Base-by-base conservation (phyloP, 257 asterid species). In the Solanum clarkiae region DNA sequence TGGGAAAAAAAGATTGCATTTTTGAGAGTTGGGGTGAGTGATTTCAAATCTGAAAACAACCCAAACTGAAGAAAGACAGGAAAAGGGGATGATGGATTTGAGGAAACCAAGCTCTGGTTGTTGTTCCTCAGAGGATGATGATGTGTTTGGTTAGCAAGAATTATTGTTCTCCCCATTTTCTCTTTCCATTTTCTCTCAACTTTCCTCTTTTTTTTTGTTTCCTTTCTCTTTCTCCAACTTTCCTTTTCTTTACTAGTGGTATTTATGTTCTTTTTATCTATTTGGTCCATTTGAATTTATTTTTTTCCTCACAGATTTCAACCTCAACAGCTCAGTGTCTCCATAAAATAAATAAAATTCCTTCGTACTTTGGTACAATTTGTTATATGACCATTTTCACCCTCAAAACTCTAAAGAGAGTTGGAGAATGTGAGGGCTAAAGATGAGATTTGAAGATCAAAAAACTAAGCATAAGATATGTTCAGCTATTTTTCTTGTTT, bases 41-140 rank as follows among this genome's bases (percentile, higher is more conserved):
- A 90, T 93, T 88, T 89, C 65, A 90, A 90, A 88, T 87, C 87
- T 89, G 87, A 86, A 86, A 85, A 86, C 84, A 86, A 86, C 40
- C 42, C 54, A 49, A 74, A 49, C 10, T 24, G 16, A 75, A 14
- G 60, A 44, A 53, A 75, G 62, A 49, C 87, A 74, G 71, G 88
- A 83, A 88, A 87, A 84, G 20, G 68, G 84, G 59, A 83, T 84
- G 85, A 60, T 86, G 72, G 77, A 79, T 79, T 79, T 79, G 82
- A 79, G 65, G 82, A 79, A 79, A 79, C 82, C 82, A 79, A 79
- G 42, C 65, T 53, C 82, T 79, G 65, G 65, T 79, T 53, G 62
- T 49, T 49, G 59, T 26, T 49, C 29, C 29, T 75, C 13, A 75
- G 49, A 75, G 49, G 75, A 69, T 69, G 65, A 51, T 53, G 82